These are phyloP conservation scores for Symmetrospora coprosmae DNA, from an alignment of 768 basidiomycete genomes.

Conservation along the genomic window DNA sequence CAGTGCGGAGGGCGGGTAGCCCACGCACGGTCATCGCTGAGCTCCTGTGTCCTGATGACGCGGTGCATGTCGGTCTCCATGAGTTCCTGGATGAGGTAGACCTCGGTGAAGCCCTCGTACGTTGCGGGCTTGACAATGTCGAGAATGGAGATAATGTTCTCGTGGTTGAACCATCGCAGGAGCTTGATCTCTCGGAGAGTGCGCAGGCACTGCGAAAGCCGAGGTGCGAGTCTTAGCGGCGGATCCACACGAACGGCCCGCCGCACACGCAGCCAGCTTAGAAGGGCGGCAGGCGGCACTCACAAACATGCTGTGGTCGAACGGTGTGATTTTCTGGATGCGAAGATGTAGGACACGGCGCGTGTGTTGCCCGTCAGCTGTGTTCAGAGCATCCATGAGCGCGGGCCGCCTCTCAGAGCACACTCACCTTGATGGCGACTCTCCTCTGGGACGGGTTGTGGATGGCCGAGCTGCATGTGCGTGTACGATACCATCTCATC, in stretches of 20 bases:
- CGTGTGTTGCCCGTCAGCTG: neutral
- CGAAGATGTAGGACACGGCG: neutral
- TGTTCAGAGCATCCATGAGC: neutral
- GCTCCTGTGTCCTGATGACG: conserved; percentile 84
- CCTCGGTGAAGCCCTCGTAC: conserved; percentile 72
- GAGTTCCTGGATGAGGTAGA: conserved; percentile 47
- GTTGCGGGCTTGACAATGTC: conserved; percentile 73
- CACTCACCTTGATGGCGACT: conserved; percentile 65
- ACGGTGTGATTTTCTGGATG: conserved; percentile 63
- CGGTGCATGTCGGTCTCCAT: conserved; percentile 56
- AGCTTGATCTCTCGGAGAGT: conserved; percentile 89
- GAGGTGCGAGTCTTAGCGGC: too few species aligned
- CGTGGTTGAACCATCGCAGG: conserved; percentile 38
- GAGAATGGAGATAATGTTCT: conserved; percentile 72
- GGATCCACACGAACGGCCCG: too few species aligned
- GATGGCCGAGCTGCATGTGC: conserved; percentile 49
- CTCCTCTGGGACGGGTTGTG: conserved; percentile 74
- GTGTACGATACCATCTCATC: neutral
- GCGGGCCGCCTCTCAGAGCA: neutral
- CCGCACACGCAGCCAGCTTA: too few species aligned
- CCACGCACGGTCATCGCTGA: conserved; percentile 69
- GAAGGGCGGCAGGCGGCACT: too few species aligned
- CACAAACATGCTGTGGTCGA: conserved; percentile 69
- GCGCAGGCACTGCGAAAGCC: conserved; percentile 68
- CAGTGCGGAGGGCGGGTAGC: conserved; percentile 36